These are phyloP conservation scores for Didymellaceae sp. DNA, from an alignment of 2,329 filamentous ascomycete genomes.

Conservation along the genomic window DNA sequence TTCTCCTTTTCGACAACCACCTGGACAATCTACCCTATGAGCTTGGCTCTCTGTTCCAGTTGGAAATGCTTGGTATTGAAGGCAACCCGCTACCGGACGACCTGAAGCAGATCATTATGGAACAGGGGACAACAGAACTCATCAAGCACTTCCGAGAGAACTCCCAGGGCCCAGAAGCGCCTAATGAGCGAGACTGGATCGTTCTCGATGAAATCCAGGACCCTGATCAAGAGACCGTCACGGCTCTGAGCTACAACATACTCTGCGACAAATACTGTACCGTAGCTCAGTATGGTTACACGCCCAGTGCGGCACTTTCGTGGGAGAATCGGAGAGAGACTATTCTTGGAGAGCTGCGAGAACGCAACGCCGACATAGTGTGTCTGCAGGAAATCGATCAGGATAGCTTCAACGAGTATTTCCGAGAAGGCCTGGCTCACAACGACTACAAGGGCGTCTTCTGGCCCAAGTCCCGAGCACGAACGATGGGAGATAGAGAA, in stretches of 20 bases:
- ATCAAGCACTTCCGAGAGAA: constrained; percentile 84
- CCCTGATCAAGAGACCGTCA: constrained; percentile 69
- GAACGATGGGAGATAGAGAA: constrained; percentile 90
- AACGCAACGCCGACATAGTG: constrained; percentile 84
- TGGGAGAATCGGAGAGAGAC: constrained; percentile 88
- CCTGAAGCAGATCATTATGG: constrained; percentile 81
- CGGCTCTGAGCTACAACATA: constrained; percentile 92
- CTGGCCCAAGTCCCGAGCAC: constrained; percentile 87
- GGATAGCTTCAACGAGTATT: constrained; percentile 89
- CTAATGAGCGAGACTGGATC: constrained; percentile 76
- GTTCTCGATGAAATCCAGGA: constrained; percentile 68
- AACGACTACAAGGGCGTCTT: constrained; percentile 93
- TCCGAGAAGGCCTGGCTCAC: constrained; percentile 83
- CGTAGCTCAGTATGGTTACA: constrained; percentile 84
- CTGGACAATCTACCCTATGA: constrained; percentile 83
- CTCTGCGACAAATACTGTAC: constrained; percentile 94
- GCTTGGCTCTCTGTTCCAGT: constrained; percentile 83
- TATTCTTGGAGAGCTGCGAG: constrained; percentile 81
- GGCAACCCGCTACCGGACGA: constrained; percentile 83
- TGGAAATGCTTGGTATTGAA: constrained; percentile 90
- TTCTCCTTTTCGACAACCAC: constrained; percentile 89
- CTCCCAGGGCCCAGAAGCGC: constrained; percentile 80
- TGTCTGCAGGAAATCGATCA: constrained; percentile 93
- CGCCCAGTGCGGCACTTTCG: constrained; percentile 76
- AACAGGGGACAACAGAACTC: constrained; percentile 84